phyloP scores from a whole-genome alignment of 331 rosid genomes.

The Quercus lobata region DNA sequence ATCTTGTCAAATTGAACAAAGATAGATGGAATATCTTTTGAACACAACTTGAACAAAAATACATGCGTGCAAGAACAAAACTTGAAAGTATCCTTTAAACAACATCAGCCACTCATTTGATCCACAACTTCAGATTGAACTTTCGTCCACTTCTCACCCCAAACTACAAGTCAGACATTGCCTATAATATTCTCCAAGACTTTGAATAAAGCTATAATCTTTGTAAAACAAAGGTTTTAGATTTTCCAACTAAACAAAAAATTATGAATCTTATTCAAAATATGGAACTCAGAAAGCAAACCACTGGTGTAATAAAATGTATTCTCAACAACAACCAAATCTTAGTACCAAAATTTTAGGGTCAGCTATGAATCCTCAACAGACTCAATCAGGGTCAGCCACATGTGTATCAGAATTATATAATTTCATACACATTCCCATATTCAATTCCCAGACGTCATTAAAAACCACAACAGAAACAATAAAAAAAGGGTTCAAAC shows the following conservation, averaged over 20 bases:
- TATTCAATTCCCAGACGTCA: background rate
- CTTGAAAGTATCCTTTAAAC: background rate
- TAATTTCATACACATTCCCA: background rate
- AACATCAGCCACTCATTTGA: background rate
- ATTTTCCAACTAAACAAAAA: background rate
- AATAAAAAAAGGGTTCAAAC: background rate
- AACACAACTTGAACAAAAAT: too few species aligned
- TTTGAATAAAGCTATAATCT: background rate
- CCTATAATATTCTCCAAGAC: background rate
- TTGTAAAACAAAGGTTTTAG: too few species aligned
- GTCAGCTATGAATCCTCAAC: too few species aligned
- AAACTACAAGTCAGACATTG: background rate
- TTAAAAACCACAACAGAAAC: background rate
- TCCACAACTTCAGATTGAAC: background rate
- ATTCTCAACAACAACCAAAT: too few species aligned
- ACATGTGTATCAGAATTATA: background rate
- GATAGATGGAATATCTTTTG: too few species aligned
- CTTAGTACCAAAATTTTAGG: too few species aligned
- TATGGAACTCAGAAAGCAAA: background rate
- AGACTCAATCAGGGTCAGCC: too few species aligned
- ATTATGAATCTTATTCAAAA: background rate
- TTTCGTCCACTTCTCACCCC: background rate
- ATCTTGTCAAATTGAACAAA: background rate
- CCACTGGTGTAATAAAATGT: too few species aligned
- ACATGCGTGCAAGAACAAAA: background rate